Evolutionary conservation across 345 rosid species (phyloP).

Genomic region (Dimocarpus longan): DNA sequence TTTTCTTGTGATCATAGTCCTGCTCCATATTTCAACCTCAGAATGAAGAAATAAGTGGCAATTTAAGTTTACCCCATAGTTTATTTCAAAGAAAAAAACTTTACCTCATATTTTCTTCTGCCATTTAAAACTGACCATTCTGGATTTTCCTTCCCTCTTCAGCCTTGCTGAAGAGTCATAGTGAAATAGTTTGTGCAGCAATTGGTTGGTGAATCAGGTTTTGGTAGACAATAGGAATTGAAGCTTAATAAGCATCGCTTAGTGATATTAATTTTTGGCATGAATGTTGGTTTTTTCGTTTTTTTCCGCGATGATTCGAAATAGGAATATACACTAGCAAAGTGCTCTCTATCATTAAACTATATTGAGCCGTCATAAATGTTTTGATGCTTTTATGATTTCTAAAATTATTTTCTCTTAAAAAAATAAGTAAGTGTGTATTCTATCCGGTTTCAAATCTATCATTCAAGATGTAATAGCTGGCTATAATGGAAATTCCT

Average conservation of each 20-base stretch:
- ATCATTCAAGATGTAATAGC: neutral
- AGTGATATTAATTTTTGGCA: constrained; percentile 10
- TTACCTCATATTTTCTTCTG: no score
- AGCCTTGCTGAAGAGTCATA: neutral
- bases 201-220: constrained; percentile 8
- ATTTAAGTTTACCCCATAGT: constrained; percentile 17
- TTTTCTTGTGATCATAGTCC: neutral
- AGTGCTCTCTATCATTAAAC: no score
- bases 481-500: neutral
- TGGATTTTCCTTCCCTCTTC: neutral
- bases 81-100: neutral
- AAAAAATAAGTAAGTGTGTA: no score
- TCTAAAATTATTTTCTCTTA: neutral
- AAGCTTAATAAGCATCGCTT: constrained; percentile 5
- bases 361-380: no score
- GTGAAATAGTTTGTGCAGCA: constrained; percentile 21
- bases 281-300: neutral
- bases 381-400: neutral
- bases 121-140: neutral
- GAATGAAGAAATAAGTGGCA: neutral
- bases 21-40: neutral
- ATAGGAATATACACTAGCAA: no score
- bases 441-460: neutral
- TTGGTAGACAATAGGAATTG: constrained; percentile 8
- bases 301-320: no score